phyloP scores from a whole-genome alignment of 805 yeast genomes.

The Yarrowia deformans region DNA sequence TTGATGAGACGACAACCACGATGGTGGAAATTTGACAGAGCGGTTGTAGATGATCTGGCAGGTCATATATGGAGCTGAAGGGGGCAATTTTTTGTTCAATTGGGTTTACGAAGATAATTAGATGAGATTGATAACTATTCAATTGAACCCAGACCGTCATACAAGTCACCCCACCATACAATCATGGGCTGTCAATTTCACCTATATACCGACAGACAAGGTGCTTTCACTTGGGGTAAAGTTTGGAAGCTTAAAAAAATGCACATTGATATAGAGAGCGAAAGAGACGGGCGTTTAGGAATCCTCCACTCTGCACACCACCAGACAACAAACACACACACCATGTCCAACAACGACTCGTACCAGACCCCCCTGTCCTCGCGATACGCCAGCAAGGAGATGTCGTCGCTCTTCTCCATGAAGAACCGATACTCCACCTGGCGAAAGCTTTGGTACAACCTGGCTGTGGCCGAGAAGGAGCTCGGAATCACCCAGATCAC shows the following conservation, averaged over 20 bases:
- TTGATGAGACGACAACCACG: neutral
- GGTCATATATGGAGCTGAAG: neutral
- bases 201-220: neutral
- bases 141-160: too few species aligned
- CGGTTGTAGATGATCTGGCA: neutral
- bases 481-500: conserved; percentile 84
- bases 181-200: conserved; percentile 2
- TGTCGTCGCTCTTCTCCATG: conserved; percentile 90
- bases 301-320: neutral
- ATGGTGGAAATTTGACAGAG: neutral
- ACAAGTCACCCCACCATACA: neutral
- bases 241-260: conserved; percentile 33
- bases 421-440: conserved; percentile 96
- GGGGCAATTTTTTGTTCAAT: neutral
- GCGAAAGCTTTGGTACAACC: conserved; percentile 95
- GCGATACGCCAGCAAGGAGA: conserved; percentile 97
- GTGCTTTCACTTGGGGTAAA: conserved; percentile 6
- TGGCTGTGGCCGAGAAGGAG: conserved; percentile 95
- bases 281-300: neutral
- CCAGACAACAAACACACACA: conserved; percentile 1
- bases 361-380: conserved; percentile 94
- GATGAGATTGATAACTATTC: too few species aligned
- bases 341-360: conserved; percentile 60
- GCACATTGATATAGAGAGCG: conserved; percentile 20
- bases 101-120: neutral